Conservation (phyloP, 2,329 filamentous ascomycete species). For the Aspergillus ustus region DNA sequence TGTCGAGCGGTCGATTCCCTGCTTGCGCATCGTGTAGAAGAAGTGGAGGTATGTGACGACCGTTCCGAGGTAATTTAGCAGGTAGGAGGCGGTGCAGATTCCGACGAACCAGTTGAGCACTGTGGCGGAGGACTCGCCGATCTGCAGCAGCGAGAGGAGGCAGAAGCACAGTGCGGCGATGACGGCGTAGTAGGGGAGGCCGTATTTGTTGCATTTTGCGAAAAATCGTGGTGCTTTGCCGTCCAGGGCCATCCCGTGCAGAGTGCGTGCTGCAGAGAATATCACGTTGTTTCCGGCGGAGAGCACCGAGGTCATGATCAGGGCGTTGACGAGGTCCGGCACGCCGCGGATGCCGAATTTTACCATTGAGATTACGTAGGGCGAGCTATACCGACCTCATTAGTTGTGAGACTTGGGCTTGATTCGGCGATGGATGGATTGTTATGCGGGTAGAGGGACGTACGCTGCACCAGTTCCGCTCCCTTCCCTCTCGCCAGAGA, state of each 20-base stretch:
- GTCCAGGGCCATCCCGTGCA: conserved; percentile 1
- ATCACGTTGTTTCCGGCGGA: conserved; percentile 3
- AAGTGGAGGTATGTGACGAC: conserved; percentile 70
- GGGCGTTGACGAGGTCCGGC: conserved; percentile 2
- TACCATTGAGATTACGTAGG: conserved; percentile 5
- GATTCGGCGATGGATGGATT: too few species aligned
- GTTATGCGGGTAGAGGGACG: neutral
- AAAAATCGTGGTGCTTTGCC: conserved; percentile 3
- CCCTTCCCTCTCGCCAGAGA: neutral
- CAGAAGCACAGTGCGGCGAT: neutral
- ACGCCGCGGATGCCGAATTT: conserved; percentile 5
- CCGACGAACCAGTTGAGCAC: conserved; percentile 7
- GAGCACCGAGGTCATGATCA: conserved; percentile 5
- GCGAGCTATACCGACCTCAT: neutral
- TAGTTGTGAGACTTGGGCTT: neutral
- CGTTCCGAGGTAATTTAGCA: neutral
- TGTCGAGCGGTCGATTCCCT: conserved; percentile 67
- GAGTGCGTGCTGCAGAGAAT: neutral
- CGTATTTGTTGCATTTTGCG: neutral
- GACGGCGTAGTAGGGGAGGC: conserved; percentile 3
- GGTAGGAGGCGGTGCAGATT: neutral
- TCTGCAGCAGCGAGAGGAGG: conserved; percentile 1
- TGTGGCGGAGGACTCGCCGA: neutral
- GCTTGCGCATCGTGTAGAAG: conserved; percentile 66
- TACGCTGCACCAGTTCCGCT: conserved; percentile 8